Evolutionary conservation across 257 asterid genomes (phyloP).

Genomic region (Striga asiatica): DNA sequence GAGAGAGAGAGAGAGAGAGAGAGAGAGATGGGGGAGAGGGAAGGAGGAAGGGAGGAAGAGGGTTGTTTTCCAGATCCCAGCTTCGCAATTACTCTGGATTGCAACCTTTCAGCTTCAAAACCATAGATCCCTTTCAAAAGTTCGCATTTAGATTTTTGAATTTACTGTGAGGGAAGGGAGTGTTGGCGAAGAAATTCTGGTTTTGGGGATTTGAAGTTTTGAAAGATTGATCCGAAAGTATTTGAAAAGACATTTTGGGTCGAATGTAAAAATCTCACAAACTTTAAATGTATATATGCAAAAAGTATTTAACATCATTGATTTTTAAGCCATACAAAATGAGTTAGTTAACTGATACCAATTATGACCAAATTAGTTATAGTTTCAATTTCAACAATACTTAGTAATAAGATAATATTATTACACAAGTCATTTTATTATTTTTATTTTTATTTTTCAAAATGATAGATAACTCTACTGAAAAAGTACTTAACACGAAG

Average conservation of each 20-base stretch:
- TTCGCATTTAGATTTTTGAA: conserved; percentile 23
- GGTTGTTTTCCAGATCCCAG: conserved; percentile 36
- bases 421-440: too few species aligned
- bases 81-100: conserved; percentile 19
- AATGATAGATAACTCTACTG: too few species aligned
- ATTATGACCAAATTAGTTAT: too few species aligned
- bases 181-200: conserved; percentile 15
- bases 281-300: not conserved
- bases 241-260: not conserved
- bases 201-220: conserved; percentile 32
- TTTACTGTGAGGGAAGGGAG: conserved; percentile 9
- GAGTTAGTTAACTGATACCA: too few species aligned
- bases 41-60: conserved; percentile 18
- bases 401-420: too few species aligned
- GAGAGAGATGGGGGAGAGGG: not conserved
- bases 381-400: too few species aligned
- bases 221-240: conserved; percentile 17
- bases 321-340: not conserved
- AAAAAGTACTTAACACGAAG: too few species aligned
- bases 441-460: too few species aligned
- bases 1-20: not conserved
- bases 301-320: not conserved
- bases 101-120: conserved; percentile 23
- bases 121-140: conserved; percentile 23
- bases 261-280: not conserved